Percentiles rank a stretch among this genome's conserved stretches.
phyloP scores from a whole-genome alignment of 2,329 filamentous ascomycete genomes.

The Epichloe amarillans region DNA sequence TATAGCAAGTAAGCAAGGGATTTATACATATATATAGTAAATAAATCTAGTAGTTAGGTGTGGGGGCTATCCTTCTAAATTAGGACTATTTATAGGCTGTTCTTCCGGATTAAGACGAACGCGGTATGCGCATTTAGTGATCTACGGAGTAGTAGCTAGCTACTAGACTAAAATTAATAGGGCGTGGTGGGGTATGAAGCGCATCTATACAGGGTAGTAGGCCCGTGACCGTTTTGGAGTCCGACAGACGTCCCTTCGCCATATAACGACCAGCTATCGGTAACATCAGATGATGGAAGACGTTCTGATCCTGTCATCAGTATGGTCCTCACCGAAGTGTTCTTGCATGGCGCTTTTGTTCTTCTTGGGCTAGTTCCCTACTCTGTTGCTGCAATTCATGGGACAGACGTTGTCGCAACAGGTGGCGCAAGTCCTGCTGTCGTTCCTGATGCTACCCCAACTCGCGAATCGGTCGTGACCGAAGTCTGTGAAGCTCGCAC shows the following conservation, averaged over 20 bases:
- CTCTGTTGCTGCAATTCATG: neutral
- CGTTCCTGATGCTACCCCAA: neutral
- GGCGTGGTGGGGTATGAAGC: too few species aligned
- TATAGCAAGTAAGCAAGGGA: too few species aligned
- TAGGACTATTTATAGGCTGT: too few species aligned
- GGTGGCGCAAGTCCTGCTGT: neutral
- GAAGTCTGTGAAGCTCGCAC: slow-evolving; percentile 43
- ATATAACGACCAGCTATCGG: neutral
- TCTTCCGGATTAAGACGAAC: too few species aligned
- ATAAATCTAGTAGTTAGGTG: too few species aligned
- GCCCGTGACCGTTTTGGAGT: neutral
- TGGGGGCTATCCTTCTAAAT: too few species aligned
- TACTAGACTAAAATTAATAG: too few species aligned
- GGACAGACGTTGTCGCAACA: neutral
- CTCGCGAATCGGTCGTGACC: neutral
- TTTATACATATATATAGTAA: too few species aligned
- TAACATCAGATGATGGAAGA: slow-evolving; percentile 4
- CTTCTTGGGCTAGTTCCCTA: neutral
- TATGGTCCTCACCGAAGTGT: slow-evolving; percentile 5
- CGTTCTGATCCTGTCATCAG: neutral
- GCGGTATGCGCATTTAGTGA: too few species aligned
- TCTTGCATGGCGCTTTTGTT: neutral
- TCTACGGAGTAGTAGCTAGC: too few species aligned
- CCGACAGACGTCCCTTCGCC: neutral
- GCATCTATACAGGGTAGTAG: too few species aligned